Base-by-base conservation (phyloP, 2,329 filamentous ascomycete genomes). In the Albifimbria verrucaria region DNA sequence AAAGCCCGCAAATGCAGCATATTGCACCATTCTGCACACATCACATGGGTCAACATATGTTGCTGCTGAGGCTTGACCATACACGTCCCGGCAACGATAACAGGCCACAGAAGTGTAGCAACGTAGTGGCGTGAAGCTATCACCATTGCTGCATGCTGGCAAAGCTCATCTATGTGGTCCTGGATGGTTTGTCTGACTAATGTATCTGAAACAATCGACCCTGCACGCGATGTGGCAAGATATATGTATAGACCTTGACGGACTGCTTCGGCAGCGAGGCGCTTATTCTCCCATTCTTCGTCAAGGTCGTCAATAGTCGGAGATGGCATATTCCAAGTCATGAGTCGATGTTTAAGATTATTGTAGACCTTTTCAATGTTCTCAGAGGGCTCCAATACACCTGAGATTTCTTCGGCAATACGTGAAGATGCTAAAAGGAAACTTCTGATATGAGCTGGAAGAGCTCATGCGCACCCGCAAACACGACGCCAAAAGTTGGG, bases 221-320 rank as follows among this genome's bases (percentile, higher is more conserved):
- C 52, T n/a, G n/a, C 24, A 23, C 48, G 39, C 3, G 52, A 42
- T 18, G 52, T 47, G 15, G 22, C 22, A 28, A 54, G 48, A 43
- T 47, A 54, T 18, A 54, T 50, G 42, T 50, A 39, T 32, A 54
- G 15, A 21, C 28, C 52, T 21, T 50, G 48, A 6, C 52, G 52
- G 7, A 50, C 25, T 10, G 32, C 26, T 32, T 54, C 52, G 23
- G 48, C 52, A 17, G 48, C 25, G 11, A 15, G 21, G 20, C 36
- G 36, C 26, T 49, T 43, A 3, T 47, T 22, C 18, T 45, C 36
- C 23, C 46, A 48, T 6, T 48, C 46, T 36, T 26, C 25, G 39
- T n/a, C 18, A 17, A 20, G 17, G 9, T 54, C 48, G 12, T 22
- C 21, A 9, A 11, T 12, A 10, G 12, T 7, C 7, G 4, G 43